Base-by-base conservation (phyloP, 169 alveolate species). In the Plasmodium coatneyi region DNA sequence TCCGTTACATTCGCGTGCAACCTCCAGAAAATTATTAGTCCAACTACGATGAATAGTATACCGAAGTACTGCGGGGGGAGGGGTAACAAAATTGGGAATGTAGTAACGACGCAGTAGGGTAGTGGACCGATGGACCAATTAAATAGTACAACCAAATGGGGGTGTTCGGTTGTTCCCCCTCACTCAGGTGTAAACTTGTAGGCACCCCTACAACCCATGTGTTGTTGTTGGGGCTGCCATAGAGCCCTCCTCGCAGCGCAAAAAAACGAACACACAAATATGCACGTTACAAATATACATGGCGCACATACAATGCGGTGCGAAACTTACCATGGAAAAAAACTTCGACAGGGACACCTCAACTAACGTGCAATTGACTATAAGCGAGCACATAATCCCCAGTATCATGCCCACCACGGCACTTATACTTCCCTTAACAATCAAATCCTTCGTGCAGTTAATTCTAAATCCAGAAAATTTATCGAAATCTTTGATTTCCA, bases 341-440 rank as follows among this genome's bases (percentile, higher is more conserved):
- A 98, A 98, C 5, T 98, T 96, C 28, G 98, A 97, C 72, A 97
- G 84, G 7, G 99, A 96, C n/a, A 98, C 97, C 92, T 98, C 99
- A 10, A 98, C 99, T 46, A 98, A 93, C 3, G 99, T 97, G 82
- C 98, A 97, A 83, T 98, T 98, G 36, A 98, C 99, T 16, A 98
- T 95, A 28, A 98, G 93, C n/a, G 99, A 97, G 56, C 98, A 96
- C 54, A 96, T 92, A 39, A 98, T 93, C 12, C 99, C 99, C 2
- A 98, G 82, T 25, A 96, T 84, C 78, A 97, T 96, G 7, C 99
- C 99, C 70, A 96, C 93, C n/a, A 96, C 39, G 22, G 98, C 95
- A 92, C 98, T 95, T 84, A 96, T 10, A 46, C 83, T 79, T 34
- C 93, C 93, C 54, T 87, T 87, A 78, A 87, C 66, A 46, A 87